A percentile compares a stretch with the other conserved stretches of the same genome.
Evolutionary conservation across 176 grass and related monocot species (phyloP).

Genomic region (Coix lacrymajobi): DNA sequence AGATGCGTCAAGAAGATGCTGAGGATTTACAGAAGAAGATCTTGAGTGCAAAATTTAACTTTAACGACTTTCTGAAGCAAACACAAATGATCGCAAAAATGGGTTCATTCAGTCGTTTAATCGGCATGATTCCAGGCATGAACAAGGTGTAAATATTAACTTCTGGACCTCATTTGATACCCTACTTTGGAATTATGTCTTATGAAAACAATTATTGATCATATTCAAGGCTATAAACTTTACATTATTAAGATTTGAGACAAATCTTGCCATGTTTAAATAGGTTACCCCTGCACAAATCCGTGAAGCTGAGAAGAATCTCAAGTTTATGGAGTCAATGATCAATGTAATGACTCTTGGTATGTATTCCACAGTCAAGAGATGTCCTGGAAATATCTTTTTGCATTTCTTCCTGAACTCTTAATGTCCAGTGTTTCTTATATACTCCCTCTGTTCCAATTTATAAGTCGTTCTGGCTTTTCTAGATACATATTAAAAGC

Average conservation of each 20-base stretch:
- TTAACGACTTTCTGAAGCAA: slow-evolving; percentile 94
- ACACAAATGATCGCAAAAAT: slow-evolving; percentile 74
- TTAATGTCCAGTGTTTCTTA: not conserved
- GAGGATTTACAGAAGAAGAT: slow-evolving; percentile 98
- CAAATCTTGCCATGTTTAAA: not conserved
- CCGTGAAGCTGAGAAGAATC: slow-evolving; percentile 93
- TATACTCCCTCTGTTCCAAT: too few species aligned
- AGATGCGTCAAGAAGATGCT: slow-evolving; percentile 96
- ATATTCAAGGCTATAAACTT: slow-evolving; percentile 1
- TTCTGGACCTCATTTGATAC: not conserved
- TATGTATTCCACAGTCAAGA: slow-evolving; percentile 27
- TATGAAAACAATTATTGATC: not conserved
- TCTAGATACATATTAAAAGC: too few species aligned
- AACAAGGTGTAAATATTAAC: slow-evolving; percentile 45
- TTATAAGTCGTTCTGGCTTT: too few species aligned
- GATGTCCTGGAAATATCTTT: not conserved
- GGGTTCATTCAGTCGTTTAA: slow-evolving; percentile 62
- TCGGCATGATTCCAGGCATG: slow-evolving; percentile 64
- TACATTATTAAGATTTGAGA: not conserved
- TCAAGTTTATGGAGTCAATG: slow-evolving; percentile 86
- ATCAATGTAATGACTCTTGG: slow-evolving; percentile 88
- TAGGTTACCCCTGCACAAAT: slow-evolving; percentile 96
- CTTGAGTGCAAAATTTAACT: slow-evolving; percentile 89
- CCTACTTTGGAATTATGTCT: slow-evolving; percentile 4
- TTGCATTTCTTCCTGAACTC: not conserved